Percentiles rank a stretch among this genome's conserved stretches.
Evolutionary conservation across 495 filamentous ascomycete species (phyloP).

Genomic region (Astrothelium subdiscretum): DNA sequence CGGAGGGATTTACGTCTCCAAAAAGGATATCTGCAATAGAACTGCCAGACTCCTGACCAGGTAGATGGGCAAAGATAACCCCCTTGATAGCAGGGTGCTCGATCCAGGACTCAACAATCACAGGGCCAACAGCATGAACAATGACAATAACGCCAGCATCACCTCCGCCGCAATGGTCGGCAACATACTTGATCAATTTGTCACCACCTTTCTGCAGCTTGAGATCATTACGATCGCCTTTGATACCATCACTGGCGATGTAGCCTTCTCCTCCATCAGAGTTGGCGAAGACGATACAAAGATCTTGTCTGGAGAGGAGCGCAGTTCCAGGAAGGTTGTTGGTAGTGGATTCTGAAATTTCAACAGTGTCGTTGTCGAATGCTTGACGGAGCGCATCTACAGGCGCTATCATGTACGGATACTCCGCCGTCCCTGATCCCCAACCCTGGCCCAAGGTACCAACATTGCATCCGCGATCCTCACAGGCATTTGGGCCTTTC

Average conservation of each 20-base stretch:
- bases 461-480: slow-evolving; percentile 67
- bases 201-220: slow-evolving; percentile 69
- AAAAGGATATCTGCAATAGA: slow-evolving; percentile 76
- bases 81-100: slow-evolving; percentile 68
- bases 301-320: slow-evolving; percentile 42
- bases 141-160: slow-evolving; percentile 67
- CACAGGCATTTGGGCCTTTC: slow-evolving; percentile 61
- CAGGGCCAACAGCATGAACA: slow-evolving; percentile 84
- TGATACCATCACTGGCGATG: slow-evolving; percentile 46
- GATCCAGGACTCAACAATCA: slow-evolving; percentile 75
- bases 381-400: slow-evolving; percentile 49
- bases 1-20: slow-evolving; percentile 74
- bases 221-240: slow-evolving; percentile 76
- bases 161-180: slow-evolving; percentile 54
- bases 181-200: slow-evolving; percentile 57
- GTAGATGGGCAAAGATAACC: slow-evolving; percentile 76
- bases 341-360: slow-evolving; percentile 46
- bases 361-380: slow-evolving; percentile 48
- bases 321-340: slow-evolving; percentile 42
- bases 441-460: slow-evolving; percentile 80
- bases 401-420: slow-evolving; percentile 68
- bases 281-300: slow-evolving; percentile 56
- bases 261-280: slow-evolving; percentile 57
- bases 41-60: slow-evolving; percentile 82
- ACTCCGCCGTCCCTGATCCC: slow-evolving; percentile 84